phyloP scores from a whole-genome alignment of 148 eudicot species.

The Cornus kousa region DNA sequence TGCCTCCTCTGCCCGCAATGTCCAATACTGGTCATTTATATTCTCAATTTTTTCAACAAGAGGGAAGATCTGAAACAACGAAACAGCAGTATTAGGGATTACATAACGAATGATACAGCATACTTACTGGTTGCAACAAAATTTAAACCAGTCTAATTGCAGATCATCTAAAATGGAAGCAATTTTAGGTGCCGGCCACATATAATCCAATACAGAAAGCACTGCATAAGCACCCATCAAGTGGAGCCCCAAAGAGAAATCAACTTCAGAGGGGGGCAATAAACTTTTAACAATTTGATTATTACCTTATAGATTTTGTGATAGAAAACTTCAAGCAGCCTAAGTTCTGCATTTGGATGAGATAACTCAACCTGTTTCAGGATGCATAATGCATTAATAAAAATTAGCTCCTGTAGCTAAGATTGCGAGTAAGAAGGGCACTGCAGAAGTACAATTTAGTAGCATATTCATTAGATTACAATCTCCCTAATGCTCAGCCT shows the following conservation, averaged over 20 bases:
- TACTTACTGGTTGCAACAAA: too few species aligned
- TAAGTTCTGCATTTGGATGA: conserved; percentile 75
- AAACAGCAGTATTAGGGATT: not conserved
- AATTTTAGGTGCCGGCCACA: not conserved
- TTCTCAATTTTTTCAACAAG: conserved; percentile 68
- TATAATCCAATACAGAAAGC: not conserved
- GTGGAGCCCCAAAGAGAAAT: not conserved
- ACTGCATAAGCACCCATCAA: not conserved
- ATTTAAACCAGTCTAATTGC: too few species aligned
- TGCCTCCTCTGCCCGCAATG: conserved; percentile 88
- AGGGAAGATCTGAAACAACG: conserved; percentile 62
- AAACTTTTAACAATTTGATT: not conserved
- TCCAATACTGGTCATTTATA: conserved; percentile 81
- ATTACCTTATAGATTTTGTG: conserved; percentile 84
- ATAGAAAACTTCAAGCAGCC: conserved; percentile 79
- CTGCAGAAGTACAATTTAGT: not conserved
- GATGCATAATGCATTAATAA: conserved; percentile 3
- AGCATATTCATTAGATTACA: not conserved
- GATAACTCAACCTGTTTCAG: conserved; percentile 67
- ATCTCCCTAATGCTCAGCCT: not conserved
- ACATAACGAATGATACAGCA: not conserved
- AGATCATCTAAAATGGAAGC: not conserved
- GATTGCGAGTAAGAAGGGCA: not conserved
- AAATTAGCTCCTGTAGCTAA: not conserved
- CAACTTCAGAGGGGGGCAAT: not conserved